Evolutionary conservation across 2,329 filamentous ascomycete genomes (phyloP), one percentile per base, ranked within the genome.

Genomic region (Neofusicoccum ribis): DNA sequence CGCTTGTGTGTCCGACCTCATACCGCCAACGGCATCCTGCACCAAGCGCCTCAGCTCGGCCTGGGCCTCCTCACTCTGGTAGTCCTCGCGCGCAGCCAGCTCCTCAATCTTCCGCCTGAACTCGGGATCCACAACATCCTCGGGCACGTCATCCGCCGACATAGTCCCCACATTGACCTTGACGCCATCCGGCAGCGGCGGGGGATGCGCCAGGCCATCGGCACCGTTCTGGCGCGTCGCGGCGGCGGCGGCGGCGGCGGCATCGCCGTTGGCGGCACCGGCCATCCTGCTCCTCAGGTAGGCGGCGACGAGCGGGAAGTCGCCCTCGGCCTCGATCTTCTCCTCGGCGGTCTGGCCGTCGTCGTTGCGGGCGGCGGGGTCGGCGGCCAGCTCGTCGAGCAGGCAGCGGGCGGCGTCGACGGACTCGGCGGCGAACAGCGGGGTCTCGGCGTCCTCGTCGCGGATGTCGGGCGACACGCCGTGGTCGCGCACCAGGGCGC

Each of bases 381-480:
- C 88, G 37, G 91, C 86, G 5, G 88, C 87, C 3, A 98, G 82
- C 76, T 97, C 92, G 72, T 96, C 92, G 3, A 98, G 86, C 7
- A 99, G 82, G 61, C 89, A 86, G 71, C 86, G 87, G 20, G 94
- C 94, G 49, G 92, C 89, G 3, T 91, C 89, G 56, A 90, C 82
- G 0, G 88, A 91, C 78, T 99, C 95, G 34, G 89, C 88, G n/a
- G 93, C 92, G 74, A 97, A 99, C 4, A 99, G 83, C n/a, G 94
- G 91, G 1, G 94, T 97, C 79, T 99, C 95, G 65, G 89, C 87
- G 76, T 99, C 95, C 76, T 97, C 92, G 74, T 99, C 95, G 69
- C 86, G 86, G 61, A 97, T 82, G 75, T 97, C 89, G 67, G 93
- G 83, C 27, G 94, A 93, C 31, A 94, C 93, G 12, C 88, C 80